Percentiles rank a stretch among this genome's conserved stretches.
These are phyloP conservation scores for Boletus subcaerulescens DNA, from an alignment of 768 basidiomycete species.

Conservation along the genomic window DNA sequence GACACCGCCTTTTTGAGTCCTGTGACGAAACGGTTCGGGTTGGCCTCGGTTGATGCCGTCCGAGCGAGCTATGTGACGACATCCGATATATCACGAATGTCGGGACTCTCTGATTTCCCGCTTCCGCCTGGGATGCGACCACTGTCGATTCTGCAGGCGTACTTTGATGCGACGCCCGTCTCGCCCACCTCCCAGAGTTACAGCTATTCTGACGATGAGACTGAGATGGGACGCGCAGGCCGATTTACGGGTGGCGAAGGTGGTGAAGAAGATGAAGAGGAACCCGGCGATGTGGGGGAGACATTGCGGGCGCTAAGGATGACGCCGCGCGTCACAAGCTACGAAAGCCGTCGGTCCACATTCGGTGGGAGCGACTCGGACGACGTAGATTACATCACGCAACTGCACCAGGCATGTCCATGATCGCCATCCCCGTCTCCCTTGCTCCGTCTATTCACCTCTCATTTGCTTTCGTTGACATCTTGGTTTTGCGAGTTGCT, in stretches of 20 bases:
- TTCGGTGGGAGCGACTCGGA: constrained; percentile 24
- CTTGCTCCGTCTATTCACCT: neutral
- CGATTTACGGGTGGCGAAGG: neutral
- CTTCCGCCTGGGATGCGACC: constrained; percentile 45
- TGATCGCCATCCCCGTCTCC: constrained; percentile 1
- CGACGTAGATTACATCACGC: constrained; percentile 19
- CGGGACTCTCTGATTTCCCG: constrained; percentile 71
- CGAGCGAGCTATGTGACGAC: constrained; percentile 64
- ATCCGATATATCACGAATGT: constrained; percentile 61
- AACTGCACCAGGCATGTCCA: constrained; percentile 8
- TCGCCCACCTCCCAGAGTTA: neutral
- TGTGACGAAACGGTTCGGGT: constrained; percentile 20
- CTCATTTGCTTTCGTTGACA: neutral
- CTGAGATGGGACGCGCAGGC: neutral
- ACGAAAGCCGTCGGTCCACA: constrained; percentile 19
- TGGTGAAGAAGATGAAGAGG: neutral
- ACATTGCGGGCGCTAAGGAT: constrained; percentile 13
- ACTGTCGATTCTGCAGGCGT: constrained; percentile 44
- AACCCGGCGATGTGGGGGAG: constrained; percentile 12
- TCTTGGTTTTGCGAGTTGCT: constrained; percentile 13
- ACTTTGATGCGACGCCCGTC: constrained; percentile 31
- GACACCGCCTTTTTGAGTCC: constrained; percentile 7
- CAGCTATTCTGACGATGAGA: neutral
- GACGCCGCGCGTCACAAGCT: constrained; percentile 3
- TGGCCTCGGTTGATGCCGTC: constrained; percentile 30